Conservation (phyloP, 345 rosid species). For the Anacardium occidentale region DNA sequence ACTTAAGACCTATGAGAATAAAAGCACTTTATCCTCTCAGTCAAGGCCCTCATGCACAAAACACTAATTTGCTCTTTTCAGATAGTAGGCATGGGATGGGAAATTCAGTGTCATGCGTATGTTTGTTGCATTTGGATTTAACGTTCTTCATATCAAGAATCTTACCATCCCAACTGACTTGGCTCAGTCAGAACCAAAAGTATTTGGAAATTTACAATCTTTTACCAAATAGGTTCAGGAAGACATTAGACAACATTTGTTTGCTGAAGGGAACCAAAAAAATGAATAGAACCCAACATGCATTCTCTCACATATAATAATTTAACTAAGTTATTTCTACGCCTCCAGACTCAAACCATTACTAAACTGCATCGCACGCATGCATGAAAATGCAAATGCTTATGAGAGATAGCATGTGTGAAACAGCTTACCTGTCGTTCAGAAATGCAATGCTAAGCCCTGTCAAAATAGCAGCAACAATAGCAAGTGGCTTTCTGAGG, state of each 20-base stretch:
- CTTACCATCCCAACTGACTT: background rate
- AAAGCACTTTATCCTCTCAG: background rate
- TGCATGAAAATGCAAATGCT: background rate
- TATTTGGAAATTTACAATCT: background rate
- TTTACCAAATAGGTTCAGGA: background rate
- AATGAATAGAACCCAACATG: background rate
- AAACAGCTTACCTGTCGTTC: conserved; percentile 71
- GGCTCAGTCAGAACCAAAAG: background rate
- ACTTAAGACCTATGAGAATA: background rate
- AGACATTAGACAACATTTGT: background rate
- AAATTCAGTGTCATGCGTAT: background rate
- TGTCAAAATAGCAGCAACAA: conserved; percentile 71
- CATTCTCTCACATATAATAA: background rate
- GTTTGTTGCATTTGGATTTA: background rate
- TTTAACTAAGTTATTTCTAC: background rate
- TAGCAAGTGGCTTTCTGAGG: conserved; percentile 78
- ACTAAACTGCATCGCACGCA: background rate
- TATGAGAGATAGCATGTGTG: background rate
- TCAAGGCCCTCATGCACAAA: conserved; percentile 1
- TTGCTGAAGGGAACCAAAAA: background rate
- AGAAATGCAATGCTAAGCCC: conserved; percentile 72
- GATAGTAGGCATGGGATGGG: background rate
- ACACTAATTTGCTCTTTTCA: background rate
- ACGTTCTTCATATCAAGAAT: background rate
- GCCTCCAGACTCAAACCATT: background rate